Evolutionary conservation across 1,284 basidiomycete genomes (phyloP), one percentile per base, ranked within the genome.

Genomic region (Boletellus deceptivus): DNA sequence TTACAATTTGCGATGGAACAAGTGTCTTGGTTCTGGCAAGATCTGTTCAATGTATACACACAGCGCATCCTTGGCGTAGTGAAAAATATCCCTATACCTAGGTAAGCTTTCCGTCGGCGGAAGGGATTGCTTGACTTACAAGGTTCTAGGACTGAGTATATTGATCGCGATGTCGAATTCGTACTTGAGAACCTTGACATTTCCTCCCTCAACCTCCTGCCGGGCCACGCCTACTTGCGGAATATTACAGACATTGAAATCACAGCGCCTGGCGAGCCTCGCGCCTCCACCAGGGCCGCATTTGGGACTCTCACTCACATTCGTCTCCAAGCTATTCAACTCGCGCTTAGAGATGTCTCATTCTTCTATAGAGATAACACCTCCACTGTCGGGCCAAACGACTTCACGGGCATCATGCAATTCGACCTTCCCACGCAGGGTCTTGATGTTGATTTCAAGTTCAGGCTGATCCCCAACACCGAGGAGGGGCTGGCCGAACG

Each of bases 161-260:
- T 79, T 50, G 84, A 87, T 53, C 52, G 68, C 0, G 79, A 85
- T 33, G 73, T 79, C 42, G 85, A 88, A 55, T 83, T 88, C 50
- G 82, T 87, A 1, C 77, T 88, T 43, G 86, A 88, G 61, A 83
- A 86, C 58, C 71, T 88, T 40, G 78, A 86, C 55, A 73, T 88
- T 25, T 84, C 83, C 0, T 77, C 77, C 0, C 72, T 86, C 62
- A 75, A 76, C 41, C 65, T 87, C 27, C 75, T 84, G n/a, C 85
- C 85, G 0, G 82, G 85, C 0, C 84, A 84, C 48, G 78, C 80
- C 8, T 86, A 80, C 65, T 78, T 88, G 36, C 80, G 84, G 43
- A 86, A 86, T 59, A 84, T 86, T 61, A 85, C 84, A 35, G 84
- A 88, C 55, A 72, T 86, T 53, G 83, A 86, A 55, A 80, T 88